These are phyloP conservation scores for Chrysopogon serrulatus DNA, from an alignment of 176 grass and related monocot species.

Conservation along the genomic window DNA sequence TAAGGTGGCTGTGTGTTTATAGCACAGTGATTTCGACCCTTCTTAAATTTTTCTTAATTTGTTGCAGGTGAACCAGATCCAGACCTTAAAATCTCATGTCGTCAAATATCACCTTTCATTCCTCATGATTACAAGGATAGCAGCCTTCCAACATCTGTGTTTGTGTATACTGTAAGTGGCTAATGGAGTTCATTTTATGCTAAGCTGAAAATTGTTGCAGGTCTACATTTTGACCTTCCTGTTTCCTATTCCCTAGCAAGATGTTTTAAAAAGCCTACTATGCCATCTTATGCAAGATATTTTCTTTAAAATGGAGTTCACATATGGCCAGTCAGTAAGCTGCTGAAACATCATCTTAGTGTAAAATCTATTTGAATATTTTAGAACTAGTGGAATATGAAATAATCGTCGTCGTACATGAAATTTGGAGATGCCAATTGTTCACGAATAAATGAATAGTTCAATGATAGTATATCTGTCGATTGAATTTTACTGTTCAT, in stretches of 20 bases:
- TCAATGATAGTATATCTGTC: neutral
- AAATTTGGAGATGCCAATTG: neutral
- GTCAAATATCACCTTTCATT: constrained; percentile 98
- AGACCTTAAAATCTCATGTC: constrained; percentile 97
- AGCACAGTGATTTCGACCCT: neutral
- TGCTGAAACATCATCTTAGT: neutral
- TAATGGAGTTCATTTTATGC: neutral
- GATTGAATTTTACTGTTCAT: neutral
- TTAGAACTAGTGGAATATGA: neutral
- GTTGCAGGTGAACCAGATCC: constrained; percentile 92
- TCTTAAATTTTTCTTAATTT: neutral
- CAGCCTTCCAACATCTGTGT: constrained; percentile 93
- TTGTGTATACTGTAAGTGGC: constrained; percentile 94
- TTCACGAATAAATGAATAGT: neutral
- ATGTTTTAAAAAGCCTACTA: neutral
- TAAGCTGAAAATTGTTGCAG: neutral
- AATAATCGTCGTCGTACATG: neutral
- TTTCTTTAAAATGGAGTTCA: neutral
- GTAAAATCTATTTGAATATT: neutral
- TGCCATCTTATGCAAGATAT: neutral
- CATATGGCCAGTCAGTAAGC: neutral
- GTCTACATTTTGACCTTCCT: neutral
- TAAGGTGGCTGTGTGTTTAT: neutral
- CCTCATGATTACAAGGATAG: constrained; percentile 98
- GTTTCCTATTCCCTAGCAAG: constrained; percentile 8